Base-by-base conservation (phyloP, 2,329 filamentous ascomycete species). In the Chaetomium olivaceum region DNA sequence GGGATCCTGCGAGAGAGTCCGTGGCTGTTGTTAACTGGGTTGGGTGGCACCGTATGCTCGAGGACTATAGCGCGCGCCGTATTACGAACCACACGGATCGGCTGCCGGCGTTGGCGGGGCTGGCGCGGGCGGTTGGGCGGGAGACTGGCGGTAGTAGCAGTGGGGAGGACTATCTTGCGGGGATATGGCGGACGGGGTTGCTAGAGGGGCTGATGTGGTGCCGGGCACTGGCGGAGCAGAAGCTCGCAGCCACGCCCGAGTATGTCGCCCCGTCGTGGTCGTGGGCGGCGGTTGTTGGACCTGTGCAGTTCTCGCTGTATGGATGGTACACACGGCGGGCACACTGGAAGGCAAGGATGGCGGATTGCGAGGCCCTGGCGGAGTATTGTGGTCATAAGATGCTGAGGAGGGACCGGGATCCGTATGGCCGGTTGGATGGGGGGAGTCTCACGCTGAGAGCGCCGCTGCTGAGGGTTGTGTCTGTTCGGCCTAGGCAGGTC, bases 31-130 rank as follows among this genome's bases (percentile, higher is more conserved):
- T 57, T 19, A 68, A 67, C 46, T 70, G 68, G 60, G 56, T 46
- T 2, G 63, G 62, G 14, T 73, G 71, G 71, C 67, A 72, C 58
- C 16, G n/a, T 1, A 70, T 73, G 68, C 57, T 73, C 0, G 63
- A 68, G 21, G 61, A 69, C 11, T 75, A 74, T 50, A 71, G 71
- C 3, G 39, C 46, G 6, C 67, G 72, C 21, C 55, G 63, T 16
- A 65, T 76, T 21, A 72, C 75, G 2, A 68, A 67, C 9, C 50
- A 67, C 14, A 69, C 65, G 6, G 74, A 76, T 57, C 72, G 71
- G 27, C 66, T 76, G 29, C 61, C 70, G 2, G 74, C 73, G 9
- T 51, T 76, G 50, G 69, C 71, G n/a, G 74, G 74, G 25, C 43
- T 76, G 19, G 71, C 72, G 7, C 67, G 64, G 21, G 62, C 65